phyloP scores from a whole-genome alignment of 2,329 filamentous ascomycete genomes.

The Beauveria sp. region DNA sequence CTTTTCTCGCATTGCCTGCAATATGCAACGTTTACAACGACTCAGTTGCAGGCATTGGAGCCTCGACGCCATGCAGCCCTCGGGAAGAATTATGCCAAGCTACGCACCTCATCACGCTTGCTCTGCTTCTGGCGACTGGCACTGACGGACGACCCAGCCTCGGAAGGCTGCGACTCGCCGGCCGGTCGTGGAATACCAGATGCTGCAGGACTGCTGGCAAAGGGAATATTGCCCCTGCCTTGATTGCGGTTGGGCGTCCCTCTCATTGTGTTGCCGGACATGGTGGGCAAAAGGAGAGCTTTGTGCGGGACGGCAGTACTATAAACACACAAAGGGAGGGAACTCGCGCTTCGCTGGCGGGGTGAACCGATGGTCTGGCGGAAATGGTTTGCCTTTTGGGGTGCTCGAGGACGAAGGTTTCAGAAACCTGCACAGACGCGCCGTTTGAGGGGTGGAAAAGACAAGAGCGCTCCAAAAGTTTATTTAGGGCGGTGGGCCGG shows the following conservation, averaged over 20 bases:
- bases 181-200: conserved; percentile 69
- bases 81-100: not conserved
- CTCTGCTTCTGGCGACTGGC: conserved; percentile 93
- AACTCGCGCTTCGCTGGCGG: conserved; percentile 1
- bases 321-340: conserved; percentile 1
- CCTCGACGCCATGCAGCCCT: not conserved
- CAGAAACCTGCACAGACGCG: conserved; percentile 7
- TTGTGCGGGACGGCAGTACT: not conserved
- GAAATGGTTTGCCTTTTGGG: conserved; percentile 3
- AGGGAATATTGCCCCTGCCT: conserved; percentile 50
- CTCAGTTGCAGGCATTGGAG: not conserved
- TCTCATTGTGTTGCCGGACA: conserved; percentile 58
- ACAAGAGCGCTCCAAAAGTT: not conserved
- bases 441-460: conserved; percentile 6
- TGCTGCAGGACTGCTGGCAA: conserved; percentile 49
- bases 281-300: conserved; percentile 21
- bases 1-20: not conserved
- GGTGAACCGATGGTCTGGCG: not conserved
- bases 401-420: not conserved
- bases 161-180: conserved; percentile 53
- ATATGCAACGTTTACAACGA: not conserved
- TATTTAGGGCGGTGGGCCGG: conserved; percentile 4
- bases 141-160: conserved; percentile 65
- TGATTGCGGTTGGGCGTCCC: conserved; percentile 59
- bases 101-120: conserved; percentile 92